These are phyloP conservation scores for Astrephomene gubernaculifera DNA, from an alignment of 139 green algal species.

Conservation along the genomic window DNA sequence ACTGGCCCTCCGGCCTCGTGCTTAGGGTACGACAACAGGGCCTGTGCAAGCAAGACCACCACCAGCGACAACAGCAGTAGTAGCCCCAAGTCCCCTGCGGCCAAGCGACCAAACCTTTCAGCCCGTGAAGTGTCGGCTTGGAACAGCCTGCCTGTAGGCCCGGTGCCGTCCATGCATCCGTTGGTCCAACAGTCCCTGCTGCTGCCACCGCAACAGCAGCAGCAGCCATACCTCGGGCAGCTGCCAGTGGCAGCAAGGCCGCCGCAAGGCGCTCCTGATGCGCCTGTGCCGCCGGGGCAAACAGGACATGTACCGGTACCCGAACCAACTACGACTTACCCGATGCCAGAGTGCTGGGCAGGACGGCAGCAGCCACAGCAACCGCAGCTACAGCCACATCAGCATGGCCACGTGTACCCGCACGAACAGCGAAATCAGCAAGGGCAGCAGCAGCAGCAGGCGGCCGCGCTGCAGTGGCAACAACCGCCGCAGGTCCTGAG, in stretches of 20 bases:
- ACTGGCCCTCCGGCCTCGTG: too few species aligned
- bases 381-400: neutral
- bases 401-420: neutral
- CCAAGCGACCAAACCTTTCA: neutral
- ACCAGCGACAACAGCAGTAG: neutral
- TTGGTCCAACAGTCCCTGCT: neutral
- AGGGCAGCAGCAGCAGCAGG: neutral
- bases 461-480: neutral
- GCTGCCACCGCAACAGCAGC: constrained; percentile 7
- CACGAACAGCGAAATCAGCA: neutral
- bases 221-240: neutral
- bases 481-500: neutral
- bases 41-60: neutral
- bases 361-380: neutral
- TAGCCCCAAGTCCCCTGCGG: neutral
- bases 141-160: too few species aligned
- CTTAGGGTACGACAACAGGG: too few species aligned
- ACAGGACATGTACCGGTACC: too few species aligned
- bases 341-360: neutral
- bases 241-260: too few species aligned
- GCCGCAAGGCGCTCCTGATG: too few species aligned
- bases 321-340: too few species aligned
- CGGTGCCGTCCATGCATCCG: too few species aligned
- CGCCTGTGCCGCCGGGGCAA: too few species aligned
- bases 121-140: too few species aligned